Percentiles rank a stretch among this genome's conserved stretches.
Evolutionary conservation across 306 rosid species (phyloP).

Genomic region (Senna tora): DNA sequence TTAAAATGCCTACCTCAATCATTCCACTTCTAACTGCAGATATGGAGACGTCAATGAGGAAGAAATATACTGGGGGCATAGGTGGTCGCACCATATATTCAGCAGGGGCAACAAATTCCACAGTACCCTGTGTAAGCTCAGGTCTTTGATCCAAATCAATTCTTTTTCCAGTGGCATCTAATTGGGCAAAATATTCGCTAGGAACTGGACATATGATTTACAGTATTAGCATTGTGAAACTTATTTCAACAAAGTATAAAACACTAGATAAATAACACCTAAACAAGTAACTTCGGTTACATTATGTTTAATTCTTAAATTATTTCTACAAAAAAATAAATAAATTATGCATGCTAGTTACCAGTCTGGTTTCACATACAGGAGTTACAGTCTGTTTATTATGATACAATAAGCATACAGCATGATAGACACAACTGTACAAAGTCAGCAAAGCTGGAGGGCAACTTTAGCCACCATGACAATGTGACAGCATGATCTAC

Average conservation of each 20-base stretch:
- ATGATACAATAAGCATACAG: conserved; percentile 11
- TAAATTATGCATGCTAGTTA: not conserved
- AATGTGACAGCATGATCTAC: conserved; percentile 6
- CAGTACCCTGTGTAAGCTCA: conserved; percentile 83
- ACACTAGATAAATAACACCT: too few relatives aligned
- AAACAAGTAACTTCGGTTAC: too few relatives aligned
- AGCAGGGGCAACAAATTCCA: conserved; percentile 98
- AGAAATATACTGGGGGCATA: conserved; percentile 96
- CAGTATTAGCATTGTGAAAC: conserved; percentile 27
- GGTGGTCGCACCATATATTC: conserved; percentile 99
- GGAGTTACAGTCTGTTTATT: conserved; percentile 30
- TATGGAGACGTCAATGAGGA: conserved; percentile 88
- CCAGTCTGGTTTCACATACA: conserved; percentile 12
- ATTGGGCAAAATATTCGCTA: conserved; percentile 82
- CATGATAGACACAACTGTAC: conserved; percentile 19
- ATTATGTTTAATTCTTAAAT: too few relatives aligned
- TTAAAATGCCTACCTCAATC: conserved; percentile 77
- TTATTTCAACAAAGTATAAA: too few relatives aligned
- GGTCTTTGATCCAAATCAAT: conserved; percentile 87
- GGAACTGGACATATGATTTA: conserved; percentile 62
- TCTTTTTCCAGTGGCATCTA: conserved; percentile 92
- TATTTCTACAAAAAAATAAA: too few relatives aligned
- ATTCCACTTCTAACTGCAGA: conserved; percentile 98
- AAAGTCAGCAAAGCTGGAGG: conserved; percentile 19
- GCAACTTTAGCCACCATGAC: conserved; percentile 29